Evolutionary conservation across 116 monocot genomes (phyloP).

Genomic region (Papilionanthe hybrid): DNA sequence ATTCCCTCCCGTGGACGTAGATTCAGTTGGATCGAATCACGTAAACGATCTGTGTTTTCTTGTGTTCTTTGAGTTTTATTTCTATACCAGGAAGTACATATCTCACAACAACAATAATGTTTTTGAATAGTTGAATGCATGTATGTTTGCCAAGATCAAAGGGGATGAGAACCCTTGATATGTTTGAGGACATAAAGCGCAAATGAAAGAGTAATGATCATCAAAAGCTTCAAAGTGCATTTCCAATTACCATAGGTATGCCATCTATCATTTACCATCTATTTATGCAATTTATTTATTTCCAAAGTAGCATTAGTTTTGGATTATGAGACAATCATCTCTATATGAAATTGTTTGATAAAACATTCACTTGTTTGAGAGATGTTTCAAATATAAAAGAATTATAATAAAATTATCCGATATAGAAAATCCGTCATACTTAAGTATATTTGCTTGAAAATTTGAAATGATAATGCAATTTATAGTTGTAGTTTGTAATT

Average conservation of each 20-base stretch:
- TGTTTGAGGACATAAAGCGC: not conserved
- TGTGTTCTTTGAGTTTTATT: no score
- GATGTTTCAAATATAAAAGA: not conserved
- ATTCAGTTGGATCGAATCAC: no score
- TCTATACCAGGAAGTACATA: no score
- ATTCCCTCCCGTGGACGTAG: no score
- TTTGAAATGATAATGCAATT: not conserved
- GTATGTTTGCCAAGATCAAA: not conserved
- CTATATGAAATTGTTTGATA: not conserved
- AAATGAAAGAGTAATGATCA: not conserved
- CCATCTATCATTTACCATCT: not conserved
- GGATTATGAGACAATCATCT: no score
- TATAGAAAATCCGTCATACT: not conserved
- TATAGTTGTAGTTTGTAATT: not conserved
- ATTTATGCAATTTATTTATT: not conserved
- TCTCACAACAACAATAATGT: no score
- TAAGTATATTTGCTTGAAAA: not conserved
- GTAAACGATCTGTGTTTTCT: no score
- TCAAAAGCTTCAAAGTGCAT: not conserved
- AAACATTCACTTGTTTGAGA: not conserved
- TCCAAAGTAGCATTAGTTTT: not conserved
- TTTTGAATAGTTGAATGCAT: no score
- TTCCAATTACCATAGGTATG: not conserved
- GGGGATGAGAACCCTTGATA: not conserved
- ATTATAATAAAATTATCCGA: not conserved